phyloP scores from a whole-genome alignment of 176 grass and related monocot species.

The Bonia amplexicaulis region DNA sequence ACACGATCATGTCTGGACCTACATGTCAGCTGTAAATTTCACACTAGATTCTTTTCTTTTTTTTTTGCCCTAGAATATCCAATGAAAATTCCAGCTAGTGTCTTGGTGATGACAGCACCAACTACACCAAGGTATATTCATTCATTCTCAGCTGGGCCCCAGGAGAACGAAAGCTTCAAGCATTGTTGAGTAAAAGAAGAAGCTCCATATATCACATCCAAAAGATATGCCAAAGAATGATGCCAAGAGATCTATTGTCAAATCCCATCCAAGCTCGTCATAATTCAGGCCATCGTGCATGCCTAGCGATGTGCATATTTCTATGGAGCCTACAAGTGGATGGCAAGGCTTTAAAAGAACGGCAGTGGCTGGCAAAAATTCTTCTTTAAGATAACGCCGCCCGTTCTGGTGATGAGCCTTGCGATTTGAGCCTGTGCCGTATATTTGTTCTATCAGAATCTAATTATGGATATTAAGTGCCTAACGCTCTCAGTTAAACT shows the following conservation, averaged over 20 bases:
- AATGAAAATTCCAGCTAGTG: not conserved
- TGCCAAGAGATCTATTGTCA: not conserved
- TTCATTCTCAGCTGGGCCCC: not conserved
- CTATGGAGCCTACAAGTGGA: not conserved
- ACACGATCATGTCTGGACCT: not conserved
- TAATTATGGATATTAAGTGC: not conserved
- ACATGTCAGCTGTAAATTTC: not conserved
- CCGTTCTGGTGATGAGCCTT: not conserved
- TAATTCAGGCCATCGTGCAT: conserved; percentile 4
- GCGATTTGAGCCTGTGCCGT: not conserved
- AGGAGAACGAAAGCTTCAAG: conserved; percentile 8
- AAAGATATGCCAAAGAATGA: conserved; percentile 20
- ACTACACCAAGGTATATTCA: not conserved
- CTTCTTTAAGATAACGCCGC: conserved; percentile 30
- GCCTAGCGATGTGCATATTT: not conserved
- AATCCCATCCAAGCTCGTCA: conserved; percentile 20
- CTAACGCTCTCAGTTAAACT: not conserved
- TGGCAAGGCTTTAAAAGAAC: not conserved
- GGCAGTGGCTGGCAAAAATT: conserved; percentile 7
- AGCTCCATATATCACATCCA: too few species aligned
- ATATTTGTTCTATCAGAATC: not conserved
- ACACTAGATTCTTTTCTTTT: not conserved
- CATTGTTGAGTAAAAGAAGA: not conserved
- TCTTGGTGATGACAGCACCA: not conserved
- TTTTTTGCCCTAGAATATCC: not conserved